These are phyloP conservation scores for Lagenidium sp. DNA, from an alignment of 352 stramenopile genomes.

Conservation along the genomic window DNA sequence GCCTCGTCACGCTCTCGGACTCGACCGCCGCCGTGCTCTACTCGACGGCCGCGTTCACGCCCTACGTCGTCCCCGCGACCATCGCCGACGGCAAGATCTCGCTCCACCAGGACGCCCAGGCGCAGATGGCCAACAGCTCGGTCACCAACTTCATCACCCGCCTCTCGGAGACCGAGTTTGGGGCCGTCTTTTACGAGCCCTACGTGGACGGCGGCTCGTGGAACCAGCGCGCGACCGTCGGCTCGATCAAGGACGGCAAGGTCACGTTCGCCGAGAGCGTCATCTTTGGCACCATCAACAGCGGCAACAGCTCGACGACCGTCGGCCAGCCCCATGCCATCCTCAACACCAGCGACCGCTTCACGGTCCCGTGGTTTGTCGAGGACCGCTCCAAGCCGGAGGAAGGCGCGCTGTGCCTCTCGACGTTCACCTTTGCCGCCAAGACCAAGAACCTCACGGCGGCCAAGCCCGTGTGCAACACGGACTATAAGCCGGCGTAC, in stretches of 20 bases:
- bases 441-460: constrained; percentile 18
- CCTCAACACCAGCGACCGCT: constrained; percentile 47
- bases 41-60: constrained; percentile 31
- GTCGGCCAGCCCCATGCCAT: constrained; percentile 52
- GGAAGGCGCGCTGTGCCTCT: constrained; percentile 48
- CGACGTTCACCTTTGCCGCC: constrained; percentile 20
- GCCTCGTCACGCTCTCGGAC: constrained; percentile 54
- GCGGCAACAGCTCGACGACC: constrained; percentile 27
- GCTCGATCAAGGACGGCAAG: constrained; percentile 27
- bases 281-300: constrained; percentile 37
- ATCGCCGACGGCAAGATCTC: constrained; percentile 32
- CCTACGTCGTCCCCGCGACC: constrained; percentile 34
- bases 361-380: constrained; percentile 66
- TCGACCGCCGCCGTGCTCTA: constrained; percentile 36
- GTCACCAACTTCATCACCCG: constrained; percentile 57
- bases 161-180: constrained; percentile 56
- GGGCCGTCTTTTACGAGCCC: constrained; percentile 56
- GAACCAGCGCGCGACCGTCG: constrained; percentile 54
- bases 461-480: constrained; percentile 35
- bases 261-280: constrained; percentile 49
- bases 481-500: constrained; percentile 49
- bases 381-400: constrained; percentile 33
- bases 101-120: constrained; percentile 29
- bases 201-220: constrained; percentile 30
- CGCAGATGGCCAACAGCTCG: constrained; percentile 46